Evolutionary conservation across 2,329 filamentous ascomycete genomes (phyloP).

Genomic region (Stagonosporopsis vannaccii): DNA sequence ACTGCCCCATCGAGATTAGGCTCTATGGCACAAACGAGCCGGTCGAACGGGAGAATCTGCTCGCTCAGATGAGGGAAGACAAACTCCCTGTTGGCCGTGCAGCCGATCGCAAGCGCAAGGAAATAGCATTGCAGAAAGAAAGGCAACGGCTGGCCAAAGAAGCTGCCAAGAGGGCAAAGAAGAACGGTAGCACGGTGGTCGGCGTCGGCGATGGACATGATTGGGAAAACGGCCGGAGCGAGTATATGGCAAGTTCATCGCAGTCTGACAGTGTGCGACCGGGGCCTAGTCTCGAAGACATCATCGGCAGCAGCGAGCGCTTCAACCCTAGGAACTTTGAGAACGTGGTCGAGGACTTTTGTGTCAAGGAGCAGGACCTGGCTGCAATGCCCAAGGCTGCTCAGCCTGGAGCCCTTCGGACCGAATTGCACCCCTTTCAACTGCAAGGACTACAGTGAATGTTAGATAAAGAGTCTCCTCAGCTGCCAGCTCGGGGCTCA

Average conservation of each 20-base stretch:
- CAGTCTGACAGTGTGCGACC: constrained; percentile 39
- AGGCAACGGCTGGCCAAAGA: constrained; percentile 57
- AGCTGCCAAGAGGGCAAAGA: constrained; percentile 41
- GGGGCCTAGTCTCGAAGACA: constrained; percentile 64
- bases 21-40: constrained; percentile 73
- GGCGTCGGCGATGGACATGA: constrained; percentile 39
- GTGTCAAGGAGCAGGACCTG: constrained; percentile 73
- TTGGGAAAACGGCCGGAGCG: constrained; percentile 33
- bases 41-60: constrained; percentile 61
- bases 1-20: constrained; percentile 74
- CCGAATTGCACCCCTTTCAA: constrained; percentile 80
- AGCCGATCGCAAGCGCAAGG: constrained; percentile 57
- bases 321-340: constrained; percentile 72
- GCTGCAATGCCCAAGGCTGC: constrained; percentile 74
- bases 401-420: constrained; percentile 70
- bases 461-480: constrained; percentile 75
- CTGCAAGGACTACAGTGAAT: constrained; percentile 81
- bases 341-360: constrained; percentile 73
- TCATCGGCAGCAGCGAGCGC: constrained; percentile 70
- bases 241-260: constrained; percentile 37
- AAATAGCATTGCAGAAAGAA: constrained; percentile 64
- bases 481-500: constrained; percentile 65
- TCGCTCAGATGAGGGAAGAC: constrained; percentile 68
- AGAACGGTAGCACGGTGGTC: constrained; percentile 44
- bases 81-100: constrained; percentile 60